Base-by-base conservation (phyloP, 305 asterid genomes). In the Lippia alba region DNA sequence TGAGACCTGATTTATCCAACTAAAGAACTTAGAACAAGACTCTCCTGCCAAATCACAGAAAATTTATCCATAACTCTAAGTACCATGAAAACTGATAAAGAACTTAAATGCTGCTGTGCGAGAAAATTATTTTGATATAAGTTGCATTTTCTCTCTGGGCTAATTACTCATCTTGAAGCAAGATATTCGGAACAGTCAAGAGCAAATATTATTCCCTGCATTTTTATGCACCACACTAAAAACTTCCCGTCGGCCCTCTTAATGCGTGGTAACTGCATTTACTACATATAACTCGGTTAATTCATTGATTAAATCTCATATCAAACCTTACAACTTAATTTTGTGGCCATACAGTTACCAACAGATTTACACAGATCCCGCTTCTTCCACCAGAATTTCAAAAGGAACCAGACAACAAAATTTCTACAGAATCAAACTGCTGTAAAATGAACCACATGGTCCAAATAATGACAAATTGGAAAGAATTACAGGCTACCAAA, bases 391-490 rank as follows among this genome's bases (percentile, higher is more conserved):
- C 64, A 30, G 63, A 39, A 34, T 46, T 55, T 33, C 50, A 54
- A 60, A 67, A 71, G 68, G 39, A 64, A 57, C 41, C 6, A 54
- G 64, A 30, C 51, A n/a, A 20, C 50, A 20, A 10, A 58, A 17
- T 8, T 48, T 56, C 60, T 56, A 71, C 73, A 33, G 55, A 62
- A 16, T 71, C 56, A 41, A 51, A 50, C 15, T 41, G 58, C 41
- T 24, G 30, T 24, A 36, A 4, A 36, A 36, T 0, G 41, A 4
- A 36, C 41, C 41, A 36, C 41, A 7, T 5, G 56, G 5, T 65
- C 62, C 64, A 32, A 15, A 62, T 40, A 66, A 40, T 0, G 11
- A 64, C 50, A 75, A 11, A 46, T 55, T 33, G 34, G 46, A 50
- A 48, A 61, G 66, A 16, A 56, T 24, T 40, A 55, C 8, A 15